phyloP scores from a whole-genome alignment of 306 rosid species.

The Cicer bijugum region DNA sequence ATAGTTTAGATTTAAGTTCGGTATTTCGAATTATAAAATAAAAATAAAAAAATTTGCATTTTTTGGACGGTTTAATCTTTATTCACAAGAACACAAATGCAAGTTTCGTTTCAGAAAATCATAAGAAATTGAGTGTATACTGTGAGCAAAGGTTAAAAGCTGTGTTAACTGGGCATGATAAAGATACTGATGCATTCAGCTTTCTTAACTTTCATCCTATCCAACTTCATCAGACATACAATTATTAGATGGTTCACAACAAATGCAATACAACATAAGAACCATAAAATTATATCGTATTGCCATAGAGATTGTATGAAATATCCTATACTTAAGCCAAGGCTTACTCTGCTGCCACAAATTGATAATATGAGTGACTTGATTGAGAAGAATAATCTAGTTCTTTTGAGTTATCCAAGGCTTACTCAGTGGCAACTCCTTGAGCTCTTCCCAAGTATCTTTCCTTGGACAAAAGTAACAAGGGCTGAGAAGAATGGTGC shows the following conservation, averaged over 20 bases:
- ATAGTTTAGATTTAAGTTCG: too few species aligned
- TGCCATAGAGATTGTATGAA: too few species aligned
- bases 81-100: slow-evolving; percentile 3
- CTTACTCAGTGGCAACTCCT: too few species aligned
- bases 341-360: slow-evolving; percentile 91
- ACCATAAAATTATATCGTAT: too few species aligned
- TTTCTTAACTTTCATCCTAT: slow-evolving; percentile 78
- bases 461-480: too few species aligned
- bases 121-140: slow-evolving; percentile 13
- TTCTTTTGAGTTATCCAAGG: too few species aligned
- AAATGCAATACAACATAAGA: too few species aligned
- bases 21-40: too few species aligned
- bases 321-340: background rate
- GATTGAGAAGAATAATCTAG: slow-evolving; percentile 56
- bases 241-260: slow-evolving; percentile 21
- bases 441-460: too few species aligned
- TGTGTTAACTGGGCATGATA: slow-evolving; percentile 68
- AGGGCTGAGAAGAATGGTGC: too few species aligned
- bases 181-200: slow-evolving; percentile 84
- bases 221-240: slow-evolving; percentile 35
- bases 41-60: too few species aligned
- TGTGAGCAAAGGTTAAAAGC: slow-evolving; percentile 13
- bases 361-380: slow-evolving; percentile 88
- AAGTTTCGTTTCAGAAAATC: slow-evolving; percentile 25
- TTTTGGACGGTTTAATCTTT: background rate